Percentiles rank a stretch among this genome's conserved stretches.
Evolutionary conservation across 1,284 basidiomycete genomes (phyloP).

Genomic region (Wallemia mellicola): DNA sequence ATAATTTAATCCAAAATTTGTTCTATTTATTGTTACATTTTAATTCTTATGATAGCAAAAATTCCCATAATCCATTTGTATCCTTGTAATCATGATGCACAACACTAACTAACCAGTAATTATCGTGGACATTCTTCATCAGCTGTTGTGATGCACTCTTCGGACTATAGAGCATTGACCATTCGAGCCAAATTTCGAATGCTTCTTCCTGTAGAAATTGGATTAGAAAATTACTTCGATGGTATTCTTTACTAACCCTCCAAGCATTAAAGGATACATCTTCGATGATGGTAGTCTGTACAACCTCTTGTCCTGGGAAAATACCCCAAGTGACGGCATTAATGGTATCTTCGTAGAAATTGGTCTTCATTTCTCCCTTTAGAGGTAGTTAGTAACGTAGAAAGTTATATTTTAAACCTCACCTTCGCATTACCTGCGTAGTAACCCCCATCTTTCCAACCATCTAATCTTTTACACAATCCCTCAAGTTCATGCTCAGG

Average conservation of each 20-base stretch:
- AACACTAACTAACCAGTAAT: constrained; percentile 71
- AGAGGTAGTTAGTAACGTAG: not conserved
- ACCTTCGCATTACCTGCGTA: not conserved
- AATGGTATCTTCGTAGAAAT: constrained; percentile 67
- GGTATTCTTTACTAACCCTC: constrained; percentile 31
- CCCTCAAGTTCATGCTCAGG: not conserved
- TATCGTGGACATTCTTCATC: constrained; percentile 36
- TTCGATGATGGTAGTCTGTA: constrained; percentile 95
- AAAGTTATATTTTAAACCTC: not conserved
- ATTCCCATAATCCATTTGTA: not conserved
- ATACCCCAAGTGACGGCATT: constrained; percentile 99
- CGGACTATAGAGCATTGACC: constrained; percentile 62
- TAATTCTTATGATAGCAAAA: not conserved
- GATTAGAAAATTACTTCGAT: constrained; percentile 6
- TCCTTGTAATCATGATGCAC: constrained; percentile 54
- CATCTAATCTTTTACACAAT: not conserved
- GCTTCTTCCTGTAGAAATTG: constrained; percentile 49
- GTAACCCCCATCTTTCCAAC: not conserved
- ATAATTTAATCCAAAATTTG: not conserved
- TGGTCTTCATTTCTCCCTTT: constrained; percentile 69
- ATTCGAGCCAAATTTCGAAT: constrained; percentile 83
- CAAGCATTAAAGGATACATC: constrained; percentile 87
- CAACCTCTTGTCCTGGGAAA: constrained; percentile 90
- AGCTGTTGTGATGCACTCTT: constrained; percentile 38
- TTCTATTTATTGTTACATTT: not conserved